Evolutionary conservation across 768 basidiomycete species (phyloP), one percentile per base, ranked within the genome.

Genomic region (Mycena galericulata): DNA sequence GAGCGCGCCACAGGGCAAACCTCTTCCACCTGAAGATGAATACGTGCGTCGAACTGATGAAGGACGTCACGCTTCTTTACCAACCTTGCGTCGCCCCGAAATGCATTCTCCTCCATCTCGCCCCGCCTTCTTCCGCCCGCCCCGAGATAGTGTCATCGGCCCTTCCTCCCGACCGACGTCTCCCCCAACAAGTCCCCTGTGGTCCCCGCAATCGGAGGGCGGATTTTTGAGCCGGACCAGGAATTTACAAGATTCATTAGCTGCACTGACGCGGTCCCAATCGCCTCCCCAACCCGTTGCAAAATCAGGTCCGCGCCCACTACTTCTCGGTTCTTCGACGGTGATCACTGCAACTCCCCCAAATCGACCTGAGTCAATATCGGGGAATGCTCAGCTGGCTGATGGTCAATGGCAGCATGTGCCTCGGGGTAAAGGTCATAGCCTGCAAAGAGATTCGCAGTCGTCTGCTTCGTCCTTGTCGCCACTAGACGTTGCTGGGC

Each of bases 381-480:
- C 83, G 2, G 81, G 80, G 3, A 79, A 75, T 34, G 77, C 74
- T n/a, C 79, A 75, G 27, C 78, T 83, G 32, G 76, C 78, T 9
- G 75, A 72, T 12, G 73, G 77, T 22, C 82, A 87, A 73, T 90
- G 88, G 89, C 78, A 80, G 29, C 85, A 88, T 51, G 84, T 87
- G 7, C 78, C 82, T 69, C 79, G 78, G 43, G 73, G 79, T 56
- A 82, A 84, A 71, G 75, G 79, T 4, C 81, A 81, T 22, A 73
- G 76, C 26, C 69, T 85, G 29, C 84, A 83, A 72, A 83, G 85
- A 32, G 86, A 83, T 58, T 92, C 91, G 1, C 80, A 86, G 71
- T 93, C 92, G 11, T 89, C 91, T 2, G 74, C 85, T 2, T 91
- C 91, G 1, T 91, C 92, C 1, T 69, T 90, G 20, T 90, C 90